Evolutionary conservation across 768 basidiomycete species (phyloP).

Genomic region (Chalciporus pseudorubinellus): DNA sequence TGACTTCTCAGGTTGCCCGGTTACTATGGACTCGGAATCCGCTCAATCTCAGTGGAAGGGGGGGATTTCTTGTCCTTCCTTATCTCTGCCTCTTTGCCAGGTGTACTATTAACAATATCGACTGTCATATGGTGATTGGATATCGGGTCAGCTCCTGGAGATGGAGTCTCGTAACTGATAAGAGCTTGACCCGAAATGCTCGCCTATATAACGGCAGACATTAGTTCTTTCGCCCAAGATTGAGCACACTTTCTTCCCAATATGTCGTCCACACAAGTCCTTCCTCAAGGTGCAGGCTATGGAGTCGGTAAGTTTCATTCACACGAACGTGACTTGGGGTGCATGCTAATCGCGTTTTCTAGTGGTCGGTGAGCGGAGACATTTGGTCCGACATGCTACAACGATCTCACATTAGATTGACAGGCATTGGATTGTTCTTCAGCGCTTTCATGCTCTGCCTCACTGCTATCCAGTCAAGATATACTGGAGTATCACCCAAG

Average conservation of each 20-base stretch:
- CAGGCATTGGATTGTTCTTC: slow-evolving; percentile 88
- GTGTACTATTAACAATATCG: too few relatives aligned
- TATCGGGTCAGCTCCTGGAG: too few relatives aligned
- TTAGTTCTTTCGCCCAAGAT: not conserved
- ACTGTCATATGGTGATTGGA: too few relatives aligned
- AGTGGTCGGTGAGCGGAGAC: too few relatives aligned
- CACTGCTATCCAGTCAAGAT: slow-evolving; percentile 79
- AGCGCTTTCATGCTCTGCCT: slow-evolving; percentile 75
- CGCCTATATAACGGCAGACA: slow-evolving; percentile 11
- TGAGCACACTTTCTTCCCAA: not conserved
- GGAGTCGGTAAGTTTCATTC: slow-evolving; percentile 59
- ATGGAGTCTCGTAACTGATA: slow-evolving; percentile 12
- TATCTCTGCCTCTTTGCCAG: too few relatives aligned
- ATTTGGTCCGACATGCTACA: too few relatives aligned
- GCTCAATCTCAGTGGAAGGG: too few relatives aligned
- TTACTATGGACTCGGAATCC: too few relatives aligned
- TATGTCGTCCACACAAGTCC: slow-evolving; percentile 39
- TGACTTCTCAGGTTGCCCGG: too few relatives aligned
- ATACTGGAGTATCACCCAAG: too few relatives aligned
- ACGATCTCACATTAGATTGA: slow-evolving; percentile 3
- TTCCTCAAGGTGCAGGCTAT: slow-evolving; percentile 84
- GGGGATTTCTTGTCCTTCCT: too few relatives aligned
- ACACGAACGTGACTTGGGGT: not conserved
- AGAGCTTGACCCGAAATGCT: slow-evolving; percentile 3
- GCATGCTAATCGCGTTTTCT: too few relatives aligned